Conservation (phyloP, 495 filamentous ascomycete species). For the Zalerion maritima region DNA sequence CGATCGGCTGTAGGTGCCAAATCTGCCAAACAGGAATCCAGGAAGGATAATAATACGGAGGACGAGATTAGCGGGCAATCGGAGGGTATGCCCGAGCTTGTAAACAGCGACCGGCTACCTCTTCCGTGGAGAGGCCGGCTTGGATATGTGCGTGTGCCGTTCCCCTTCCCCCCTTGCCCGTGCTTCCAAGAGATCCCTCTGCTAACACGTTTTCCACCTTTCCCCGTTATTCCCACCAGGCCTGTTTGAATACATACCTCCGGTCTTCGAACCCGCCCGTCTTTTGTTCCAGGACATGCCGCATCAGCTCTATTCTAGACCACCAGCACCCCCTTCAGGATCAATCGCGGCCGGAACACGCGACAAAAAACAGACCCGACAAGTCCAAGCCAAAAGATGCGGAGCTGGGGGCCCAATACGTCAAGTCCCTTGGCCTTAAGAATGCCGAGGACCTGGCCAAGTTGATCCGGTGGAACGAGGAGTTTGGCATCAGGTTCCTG, state of each 20-base stretch:
- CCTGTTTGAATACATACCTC: conserved; percentile 87
- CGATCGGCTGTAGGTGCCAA: background rate
- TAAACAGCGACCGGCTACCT: conserved; percentile 76
- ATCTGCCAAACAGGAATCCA: conserved; percentile 5
- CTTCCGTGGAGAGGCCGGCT: conserved; percentile 86
- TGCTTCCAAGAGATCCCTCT: conserved; percentile 1
- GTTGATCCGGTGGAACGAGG: conserved; percentile 86
- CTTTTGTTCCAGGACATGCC: conserved; percentile 84
- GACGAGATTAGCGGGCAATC: conserved; percentile 30
- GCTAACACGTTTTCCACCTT: background rate
- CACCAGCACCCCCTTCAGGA: conserved; percentile 69
- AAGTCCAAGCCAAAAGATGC: conserved; percentile 48
- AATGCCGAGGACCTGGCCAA: conserved; percentile 77
- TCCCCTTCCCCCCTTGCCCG: conserved; percentile 1
- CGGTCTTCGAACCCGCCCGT: conserved; percentile 72
- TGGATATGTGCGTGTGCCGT: conserved; percentile 79
- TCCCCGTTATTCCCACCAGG: conserved; percentile 31
- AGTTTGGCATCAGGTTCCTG: conserved; percentile 85
- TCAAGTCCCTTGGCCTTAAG: conserved; percentile 62
- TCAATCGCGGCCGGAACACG: conserved; percentile 59
- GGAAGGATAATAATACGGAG: conserved; percentile 9
- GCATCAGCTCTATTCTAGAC: conserved; percentile 80
- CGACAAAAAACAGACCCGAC: conserved; percentile 72
- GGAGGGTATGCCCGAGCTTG: conserved; percentile 48
- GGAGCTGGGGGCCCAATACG: conserved; percentile 47